phyloP scores from a whole-genome alignment of 768 basidiomycete genomes.

The Macrocybe gigantea region DNA sequence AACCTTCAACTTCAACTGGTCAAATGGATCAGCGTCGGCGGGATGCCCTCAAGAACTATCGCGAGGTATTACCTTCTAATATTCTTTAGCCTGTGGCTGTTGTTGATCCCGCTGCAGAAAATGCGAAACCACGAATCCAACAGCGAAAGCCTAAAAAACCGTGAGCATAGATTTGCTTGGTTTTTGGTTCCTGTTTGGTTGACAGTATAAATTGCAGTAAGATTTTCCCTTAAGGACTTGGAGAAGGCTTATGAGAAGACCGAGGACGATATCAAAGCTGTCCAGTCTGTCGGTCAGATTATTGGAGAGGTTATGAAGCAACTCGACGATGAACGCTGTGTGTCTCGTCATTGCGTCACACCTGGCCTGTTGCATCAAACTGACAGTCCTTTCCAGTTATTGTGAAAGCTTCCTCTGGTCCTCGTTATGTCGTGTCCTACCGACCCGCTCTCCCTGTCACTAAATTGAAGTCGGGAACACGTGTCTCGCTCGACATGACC shows the following conservation, averaged over 20 bases:
- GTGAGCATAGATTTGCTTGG: slow-evolving; percentile 41
- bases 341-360: slow-evolving; percentile 21
- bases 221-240: slow-evolving; percentile 85
- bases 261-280: slow-evolving; percentile 98
- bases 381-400: slow-evolving; percentile 55
- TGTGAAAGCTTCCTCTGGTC: slow-evolving; percentile 97
- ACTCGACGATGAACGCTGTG: slow-evolving; percentile 95
- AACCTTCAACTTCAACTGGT: slow-evolving; percentile 52
- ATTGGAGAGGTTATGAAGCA: slow-evolving; percentile 99
- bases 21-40: slow-evolving; percentile 65
- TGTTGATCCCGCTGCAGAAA: slow-evolving; percentile 56
- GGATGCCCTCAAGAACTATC: slow-evolving; percentile 71
- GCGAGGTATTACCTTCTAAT: slow-evolving; percentile 45
- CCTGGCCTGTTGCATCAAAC: neutral
- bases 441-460: slow-evolving; percentile 86
- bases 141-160: slow-evolving; percentile 83
- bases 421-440: slow-evolving; percentile 97
- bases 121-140: slow-evolving; percentile 85
- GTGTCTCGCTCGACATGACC: slow-evolving; percentile 99
- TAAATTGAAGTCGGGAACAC: slow-evolving; percentile 89
- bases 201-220: slow-evolving; percentile 43
- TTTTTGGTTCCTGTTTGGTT: neutral
- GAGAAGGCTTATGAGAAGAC: slow-evolving; percentile 91
- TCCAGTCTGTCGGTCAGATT: slow-evolving; percentile 98
- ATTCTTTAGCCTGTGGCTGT: neutral